These are phyloP conservation scores for Chytridiales sp. DNA, from an alignment of 371 early-diverging fungal genomes.

Conservation along the genomic window DNA sequence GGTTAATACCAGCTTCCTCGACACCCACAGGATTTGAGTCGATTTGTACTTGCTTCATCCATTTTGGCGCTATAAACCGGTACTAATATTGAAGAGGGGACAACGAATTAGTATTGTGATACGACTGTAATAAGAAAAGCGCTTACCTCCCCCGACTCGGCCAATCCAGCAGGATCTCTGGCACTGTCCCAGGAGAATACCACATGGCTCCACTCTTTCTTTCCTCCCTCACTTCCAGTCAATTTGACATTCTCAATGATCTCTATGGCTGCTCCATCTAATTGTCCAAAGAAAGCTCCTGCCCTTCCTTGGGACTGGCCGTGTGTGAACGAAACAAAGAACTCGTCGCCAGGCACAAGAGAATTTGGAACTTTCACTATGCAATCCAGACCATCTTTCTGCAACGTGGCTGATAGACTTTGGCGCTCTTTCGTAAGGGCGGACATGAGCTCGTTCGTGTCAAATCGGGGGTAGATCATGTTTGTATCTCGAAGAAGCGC, in stretches of 20 bases:
- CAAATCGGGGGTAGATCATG: conserved; percentile 1
- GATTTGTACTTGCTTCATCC: conserved; percentile 5
- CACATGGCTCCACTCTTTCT: no score
- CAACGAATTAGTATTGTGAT: neutral
- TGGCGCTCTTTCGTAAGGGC: neutral
- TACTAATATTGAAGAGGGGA: neutral
- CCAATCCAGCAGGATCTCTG: no score
- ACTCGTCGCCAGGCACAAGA: conserved; percentile 1
- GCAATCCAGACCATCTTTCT: neutral
- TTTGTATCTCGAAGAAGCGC: no score
- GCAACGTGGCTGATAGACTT: neutral
- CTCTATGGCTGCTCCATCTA: no score
- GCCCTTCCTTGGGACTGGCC: no score
- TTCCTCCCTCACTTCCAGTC: no score
- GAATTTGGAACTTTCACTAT: conserved; percentile 4
- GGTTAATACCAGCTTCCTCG: conserved; percentile 1
- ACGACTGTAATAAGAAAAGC: no score
- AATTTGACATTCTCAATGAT: no score
- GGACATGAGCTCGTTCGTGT: neutral
- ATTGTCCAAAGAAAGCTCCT: no score
- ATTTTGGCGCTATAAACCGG: conserved; percentile 4
- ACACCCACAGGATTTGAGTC: neutral
- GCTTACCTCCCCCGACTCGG: no score
- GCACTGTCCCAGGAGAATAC: no score
- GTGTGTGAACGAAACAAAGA: conserved; percentile 6